Conservation (phyloP, 768 basidiomycete species). For the Naganishia randhawae region DNA sequence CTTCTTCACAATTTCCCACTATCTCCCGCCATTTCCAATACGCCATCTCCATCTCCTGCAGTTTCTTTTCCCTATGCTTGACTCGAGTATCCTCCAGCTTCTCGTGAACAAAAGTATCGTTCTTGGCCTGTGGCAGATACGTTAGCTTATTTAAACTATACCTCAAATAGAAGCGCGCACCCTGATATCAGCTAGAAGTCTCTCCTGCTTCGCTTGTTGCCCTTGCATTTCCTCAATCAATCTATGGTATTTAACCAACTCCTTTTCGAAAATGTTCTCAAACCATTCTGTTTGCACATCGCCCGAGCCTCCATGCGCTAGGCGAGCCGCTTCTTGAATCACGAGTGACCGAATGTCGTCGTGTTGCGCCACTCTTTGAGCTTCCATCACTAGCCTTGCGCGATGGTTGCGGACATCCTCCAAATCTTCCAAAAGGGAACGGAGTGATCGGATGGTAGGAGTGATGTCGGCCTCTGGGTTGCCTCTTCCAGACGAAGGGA, state of each 20-base stretch:
- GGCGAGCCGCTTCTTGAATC: slow-evolving; percentile 61
- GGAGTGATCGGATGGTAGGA: slow-evolving; percentile 41
- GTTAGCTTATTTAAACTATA: background rate
- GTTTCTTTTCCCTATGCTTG: slow-evolving; percentile 72
- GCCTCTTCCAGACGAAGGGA: slow-evolving; percentile 55
- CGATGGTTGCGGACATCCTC: slow-evolving; percentile 67
- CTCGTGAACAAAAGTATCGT: slow-evolving; percentile 69
- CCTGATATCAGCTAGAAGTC: slow-evolving; percentile 65
- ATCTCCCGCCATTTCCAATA: slow-evolving; percentile 87
- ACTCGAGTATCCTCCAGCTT: slow-evolving; percentile 71
- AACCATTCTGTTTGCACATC: slow-evolving; percentile 83
- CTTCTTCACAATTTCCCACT: slow-evolving; percentile 77
- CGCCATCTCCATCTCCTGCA: slow-evolving; percentile 78
- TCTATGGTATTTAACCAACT: slow-evolving; percentile 74
- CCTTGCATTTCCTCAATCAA: slow-evolving; percentile 60
- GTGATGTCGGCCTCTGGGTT: slow-evolving; percentile 33
- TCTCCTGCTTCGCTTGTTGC: slow-evolving; percentile 62
- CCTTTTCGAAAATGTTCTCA: slow-evolving; percentile 72
- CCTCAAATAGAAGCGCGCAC: slow-evolving; percentile 52
- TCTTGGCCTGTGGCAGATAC: slow-evolving; percentile 56
- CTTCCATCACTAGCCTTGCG: slow-evolving; percentile 63
- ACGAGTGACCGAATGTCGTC: slow-evolving; percentile 75
- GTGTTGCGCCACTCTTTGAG: slow-evolving; percentile 59
- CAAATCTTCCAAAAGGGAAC: slow-evolving; percentile 68
- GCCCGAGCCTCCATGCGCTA: slow-evolving; percentile 56